Conservation (phyloP, 306 rosid species). For the Fragaria ananassa region DNA sequence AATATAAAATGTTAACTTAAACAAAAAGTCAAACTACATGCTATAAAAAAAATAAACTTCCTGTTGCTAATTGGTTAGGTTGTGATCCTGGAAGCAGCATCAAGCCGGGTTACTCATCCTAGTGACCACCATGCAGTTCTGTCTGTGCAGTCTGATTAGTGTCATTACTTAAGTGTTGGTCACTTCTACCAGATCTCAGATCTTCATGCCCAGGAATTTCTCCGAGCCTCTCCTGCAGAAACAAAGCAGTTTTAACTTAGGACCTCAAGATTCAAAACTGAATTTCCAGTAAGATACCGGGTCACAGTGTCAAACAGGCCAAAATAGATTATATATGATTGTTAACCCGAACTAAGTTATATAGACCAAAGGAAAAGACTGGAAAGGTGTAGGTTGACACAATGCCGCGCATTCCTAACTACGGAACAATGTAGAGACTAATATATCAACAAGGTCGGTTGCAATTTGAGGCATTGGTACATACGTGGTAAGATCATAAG, state of each 20-base stretch:
- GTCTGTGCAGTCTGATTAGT: constrained; percentile 52
- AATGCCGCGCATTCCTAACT: neutral
- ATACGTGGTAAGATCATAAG: neutral
- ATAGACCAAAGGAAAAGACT: neutral
- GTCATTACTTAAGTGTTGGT: constrained; percentile 44
- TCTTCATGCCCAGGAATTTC: constrained; percentile 63
- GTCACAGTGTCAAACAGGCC: neutral
- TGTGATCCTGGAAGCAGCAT: constrained; percentile 43
- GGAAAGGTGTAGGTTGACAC: neutral
- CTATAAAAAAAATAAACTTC: constrained; percentile 46
- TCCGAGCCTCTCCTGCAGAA: constrained; percentile 77
- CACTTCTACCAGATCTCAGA: constrained; percentile 47
- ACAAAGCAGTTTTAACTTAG: neutral
- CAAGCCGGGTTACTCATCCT: constrained; percentile 43
- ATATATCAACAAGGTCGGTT: neutral
- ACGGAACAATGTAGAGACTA: neutral
- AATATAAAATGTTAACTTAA: constrained; percentile 33
- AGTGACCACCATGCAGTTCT: constrained; percentile 44
- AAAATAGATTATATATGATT: neutral
- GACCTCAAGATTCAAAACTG: neutral
- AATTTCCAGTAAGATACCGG: neutral
- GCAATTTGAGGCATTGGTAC: neutral
- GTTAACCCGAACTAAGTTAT: neutral
- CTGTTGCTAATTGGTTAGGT: constrained; percentile 76
- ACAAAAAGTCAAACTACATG: constrained; percentile 45